phyloP scores from a whole-genome alignment of 306 rosid genomes.

The Quercus cerris region DNA sequence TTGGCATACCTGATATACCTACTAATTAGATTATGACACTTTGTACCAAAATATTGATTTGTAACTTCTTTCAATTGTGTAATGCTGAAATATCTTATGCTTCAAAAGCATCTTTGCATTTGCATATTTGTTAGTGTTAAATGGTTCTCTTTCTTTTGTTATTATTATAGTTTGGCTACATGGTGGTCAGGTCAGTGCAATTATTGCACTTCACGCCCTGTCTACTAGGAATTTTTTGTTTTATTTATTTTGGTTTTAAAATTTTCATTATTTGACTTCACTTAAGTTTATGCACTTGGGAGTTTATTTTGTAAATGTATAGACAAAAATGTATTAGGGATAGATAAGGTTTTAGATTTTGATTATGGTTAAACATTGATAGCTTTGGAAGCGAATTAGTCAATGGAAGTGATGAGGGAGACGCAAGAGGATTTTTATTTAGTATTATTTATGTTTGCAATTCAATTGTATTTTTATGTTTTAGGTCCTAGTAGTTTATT shows the following conservation, averaged over 20 bases:
- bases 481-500: no score
- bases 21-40: neutral
- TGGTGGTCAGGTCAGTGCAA: neutral
- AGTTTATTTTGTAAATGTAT: neutral
- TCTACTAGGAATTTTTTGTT: neutral
- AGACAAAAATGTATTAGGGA: neutral
- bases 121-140: neutral
- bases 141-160: neutral
- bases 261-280: neutral
- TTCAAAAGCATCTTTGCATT: neutral
- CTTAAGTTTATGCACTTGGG: neutral
- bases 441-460: no score
- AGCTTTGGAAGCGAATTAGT: neutral
- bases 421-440: no score
- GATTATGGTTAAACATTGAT: neutral
- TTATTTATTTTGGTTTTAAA: neutral
- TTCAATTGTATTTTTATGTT: no score
- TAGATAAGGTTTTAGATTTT: neutral
- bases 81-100: neutral
- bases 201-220: neutral
- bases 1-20: neutral
- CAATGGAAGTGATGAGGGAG: neutral
- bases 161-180: neutral
- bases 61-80: neutral
- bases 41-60: constrained; percentile 13